Evolutionary conservation across 495 filamentous ascomycete genomes (phyloP).

Genomic region (Hypomontagnella submonticulosa): DNA sequence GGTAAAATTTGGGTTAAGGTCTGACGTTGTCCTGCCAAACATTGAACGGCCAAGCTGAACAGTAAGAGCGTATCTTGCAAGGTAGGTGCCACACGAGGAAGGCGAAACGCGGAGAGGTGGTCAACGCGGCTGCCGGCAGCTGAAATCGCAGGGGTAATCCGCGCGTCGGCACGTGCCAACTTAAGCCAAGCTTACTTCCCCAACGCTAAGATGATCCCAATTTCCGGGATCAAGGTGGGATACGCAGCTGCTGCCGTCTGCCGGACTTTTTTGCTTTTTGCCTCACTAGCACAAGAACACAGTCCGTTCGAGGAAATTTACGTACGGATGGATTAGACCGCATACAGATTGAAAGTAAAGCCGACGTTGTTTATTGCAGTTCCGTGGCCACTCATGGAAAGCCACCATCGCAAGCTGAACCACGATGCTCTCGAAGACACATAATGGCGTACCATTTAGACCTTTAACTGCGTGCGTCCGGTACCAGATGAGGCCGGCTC

Average conservation of each 20-base stretch:
- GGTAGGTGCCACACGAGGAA: not conserved
- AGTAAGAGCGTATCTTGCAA: too few relatives aligned
- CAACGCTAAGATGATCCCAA: constrained; percentile 3
- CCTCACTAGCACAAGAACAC: not conserved
- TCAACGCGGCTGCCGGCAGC: constrained; percentile 12
- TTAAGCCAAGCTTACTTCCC: not conserved
- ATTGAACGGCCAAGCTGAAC: too few relatives aligned
- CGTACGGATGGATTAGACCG: constrained; percentile 1
- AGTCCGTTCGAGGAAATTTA: not conserved
- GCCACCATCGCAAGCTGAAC: constrained; percentile 30
- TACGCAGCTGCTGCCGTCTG: constrained; percentile 24
- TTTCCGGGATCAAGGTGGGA: constrained; percentile 1
- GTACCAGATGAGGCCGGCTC: constrained; percentile 14
- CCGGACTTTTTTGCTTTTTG: not conserved
- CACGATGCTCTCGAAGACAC: constrained; percentile 42
- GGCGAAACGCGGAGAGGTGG: not conserved
- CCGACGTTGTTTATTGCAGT: constrained; percentile 26
- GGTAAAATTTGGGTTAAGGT: too few relatives aligned
- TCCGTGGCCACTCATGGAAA: constrained; percentile 41
- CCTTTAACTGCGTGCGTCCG: constrained; percentile 23
- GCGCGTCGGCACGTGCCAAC: constrained; percentile 27
- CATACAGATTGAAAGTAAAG: constrained; percentile 8
- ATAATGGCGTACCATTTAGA: constrained; percentile 37
- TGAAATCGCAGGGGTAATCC: not conserved
- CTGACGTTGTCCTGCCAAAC: too few relatives aligned